Evolutionary conservation across 2,329 filamentous ascomycete genomes (phyloP).

Genomic region (Didymella keratinophila): DNA sequence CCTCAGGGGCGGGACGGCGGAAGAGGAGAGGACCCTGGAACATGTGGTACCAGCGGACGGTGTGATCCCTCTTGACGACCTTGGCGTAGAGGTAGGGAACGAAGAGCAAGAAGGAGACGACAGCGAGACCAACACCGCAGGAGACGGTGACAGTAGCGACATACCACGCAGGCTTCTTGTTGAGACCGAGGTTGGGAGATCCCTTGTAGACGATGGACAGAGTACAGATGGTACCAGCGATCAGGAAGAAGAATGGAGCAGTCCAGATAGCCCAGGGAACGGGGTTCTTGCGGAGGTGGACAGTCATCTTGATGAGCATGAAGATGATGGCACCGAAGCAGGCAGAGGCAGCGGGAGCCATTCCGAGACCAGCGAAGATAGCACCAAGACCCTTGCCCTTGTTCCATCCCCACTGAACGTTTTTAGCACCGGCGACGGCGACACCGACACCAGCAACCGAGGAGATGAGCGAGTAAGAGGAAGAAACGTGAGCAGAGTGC

Average conservation of each 20-base stretch:
- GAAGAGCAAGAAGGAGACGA: slow-evolving; percentile 73
- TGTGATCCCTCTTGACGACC: slow-evolving; percentile 73
- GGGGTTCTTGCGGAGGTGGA: slow-evolving; percentile 75
- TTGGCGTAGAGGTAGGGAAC: slow-evolving; percentile 72
- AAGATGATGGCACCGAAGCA: slow-evolving; percentile 74
- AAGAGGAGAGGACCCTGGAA: slow-evolving; percentile 66
- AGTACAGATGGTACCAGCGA: slow-evolving; percentile 76
- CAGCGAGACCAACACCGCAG: slow-evolving; percentile 65
- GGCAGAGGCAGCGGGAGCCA: slow-evolving; percentile 73
- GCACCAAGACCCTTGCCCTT: slow-evolving; percentile 71
- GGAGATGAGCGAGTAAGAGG: slow-evolving; percentile 63
- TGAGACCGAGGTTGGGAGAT: slow-evolving; percentile 71
- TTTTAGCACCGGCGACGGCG: slow-evolving; percentile 62
- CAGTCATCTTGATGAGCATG: slow-evolving; percentile 74
- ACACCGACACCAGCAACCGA: slow-evolving; percentile 58
- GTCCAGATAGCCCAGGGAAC: slow-evolving; percentile 76
- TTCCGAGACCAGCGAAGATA: slow-evolving; percentile 69
- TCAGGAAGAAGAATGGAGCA: slow-evolving; percentile 78
- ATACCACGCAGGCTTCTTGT: slow-evolving; percentile 72
- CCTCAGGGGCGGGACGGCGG: slow-evolving; percentile 63
- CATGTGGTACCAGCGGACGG: slow-evolving; percentile 69
- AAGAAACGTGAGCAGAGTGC: slow-evolving; percentile 71
- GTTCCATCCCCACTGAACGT: slow-evolving; percentile 66
- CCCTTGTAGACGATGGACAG: slow-evolving; percentile 84
- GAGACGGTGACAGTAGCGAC: slow-evolving; percentile 73